These are phyloP conservation scores for Nakazawaea pomicola DNA, from an alignment of 805 yeast species.

Conservation along the genomic window DNA sequence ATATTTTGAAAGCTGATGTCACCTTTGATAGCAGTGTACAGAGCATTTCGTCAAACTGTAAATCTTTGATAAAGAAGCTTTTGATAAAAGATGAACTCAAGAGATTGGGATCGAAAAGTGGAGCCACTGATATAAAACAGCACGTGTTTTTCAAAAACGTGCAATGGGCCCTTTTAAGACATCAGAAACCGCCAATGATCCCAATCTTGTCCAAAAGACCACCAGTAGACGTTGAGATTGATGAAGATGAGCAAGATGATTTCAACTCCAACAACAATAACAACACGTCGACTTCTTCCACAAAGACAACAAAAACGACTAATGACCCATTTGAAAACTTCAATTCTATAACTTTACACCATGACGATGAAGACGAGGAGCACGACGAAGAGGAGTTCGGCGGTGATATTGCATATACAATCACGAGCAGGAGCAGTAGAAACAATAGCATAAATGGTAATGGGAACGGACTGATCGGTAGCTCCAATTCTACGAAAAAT, in stretches of 20 bases:
- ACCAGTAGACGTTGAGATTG: slow-evolving; percentile 7
- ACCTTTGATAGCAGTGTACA: slow-evolving; percentile 59
- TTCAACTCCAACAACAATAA: not conserved
- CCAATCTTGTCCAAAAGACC: slow-evolving; percentile 52
- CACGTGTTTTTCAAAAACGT: slow-evolving; percentile 89
- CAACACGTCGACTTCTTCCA: slow-evolving; percentile 9
- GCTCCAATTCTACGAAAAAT: slow-evolving; percentile 16
- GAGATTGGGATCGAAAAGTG: slow-evolving; percentile 85
- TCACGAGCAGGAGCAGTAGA: slow-evolving; percentile 28
- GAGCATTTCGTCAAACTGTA: slow-evolving; percentile 66
- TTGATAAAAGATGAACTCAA: slow-evolving; percentile 85
- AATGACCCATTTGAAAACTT: slow-evolving; percentile 79
- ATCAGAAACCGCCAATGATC: slow-evolving; percentile 92
- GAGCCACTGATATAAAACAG: slow-evolving; percentile 90
- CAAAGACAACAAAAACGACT: not conserved
- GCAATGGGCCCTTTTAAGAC: slow-evolving; percentile 93
- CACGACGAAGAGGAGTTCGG: slow-evolving; percentile 36
- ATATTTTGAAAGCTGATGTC: slow-evolving; percentile 80
- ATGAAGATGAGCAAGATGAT: slow-evolving; percentile 14
- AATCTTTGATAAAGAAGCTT: slow-evolving; percentile 71
- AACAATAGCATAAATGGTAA: slow-evolving; percentile 5
- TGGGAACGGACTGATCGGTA: slow-evolving; percentile 19
- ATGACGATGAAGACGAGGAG: slow-evolving; percentile 48
- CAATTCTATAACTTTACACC: slow-evolving; percentile 81
- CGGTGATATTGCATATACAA: slow-evolving; percentile 54